A percentile compares a stretch with the other conserved stretches of the same genome.
These are phyloP conservation scores for Sindora glabra DNA, from an alignment of 306 rosid species.

Conservation along the genomic window DNA sequence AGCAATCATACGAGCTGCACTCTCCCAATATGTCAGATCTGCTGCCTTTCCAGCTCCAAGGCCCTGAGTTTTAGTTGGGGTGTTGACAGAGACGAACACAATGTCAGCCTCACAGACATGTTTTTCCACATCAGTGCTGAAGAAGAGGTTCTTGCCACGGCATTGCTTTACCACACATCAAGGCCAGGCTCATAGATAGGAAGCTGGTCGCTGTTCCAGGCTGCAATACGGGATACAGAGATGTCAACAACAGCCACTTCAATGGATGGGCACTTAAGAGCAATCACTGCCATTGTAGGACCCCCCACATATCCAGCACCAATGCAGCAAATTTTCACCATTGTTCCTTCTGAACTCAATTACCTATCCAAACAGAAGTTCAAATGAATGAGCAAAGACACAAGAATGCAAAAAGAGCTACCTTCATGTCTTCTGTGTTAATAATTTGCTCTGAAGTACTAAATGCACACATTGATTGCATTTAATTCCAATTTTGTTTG, in stretches of 20 bases:
- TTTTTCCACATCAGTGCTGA: slow-evolving; percentile 90
- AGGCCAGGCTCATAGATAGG: slow-evolving; percentile 99
- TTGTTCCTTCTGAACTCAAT: slow-evolving; percentile 30
- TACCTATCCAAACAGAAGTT: slow-evolving; percentile 32
- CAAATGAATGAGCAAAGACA: slow-evolving; percentile 15
- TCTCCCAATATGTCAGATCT: slow-evolving; percentile 94
- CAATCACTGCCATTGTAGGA: slow-evolving; percentile 98
- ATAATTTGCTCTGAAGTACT: neutral
- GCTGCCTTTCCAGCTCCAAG: slow-evolving; percentile 97
- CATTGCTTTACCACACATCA: slow-evolving; percentile 69
- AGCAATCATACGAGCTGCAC: slow-evolving; percentile 95
- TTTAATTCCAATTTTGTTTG: neutral
- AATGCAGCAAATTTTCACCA: slow-evolving; percentile 99
- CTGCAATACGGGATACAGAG: slow-evolving; percentile 63
- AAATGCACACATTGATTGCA: neutral
- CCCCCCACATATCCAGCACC: slow-evolving; percentile 99
- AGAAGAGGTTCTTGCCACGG: slow-evolving; percentile 89
- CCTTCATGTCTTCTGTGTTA: neutral
- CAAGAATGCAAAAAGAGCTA: neutral
- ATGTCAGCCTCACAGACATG: slow-evolving; percentile 82
- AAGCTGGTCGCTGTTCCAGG: slow-evolving; percentile 94
- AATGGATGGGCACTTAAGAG: slow-evolving; percentile 78
- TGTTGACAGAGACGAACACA: slow-evolving; percentile 91
- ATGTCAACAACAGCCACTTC: slow-evolving; percentile 94
- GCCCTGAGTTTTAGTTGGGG: slow-evolving; percentile 82